Evolutionary conservation across 2,329 filamentous ascomycete species (phyloP).

Genomic region (Pseudogymnoascus sp.): DNA sequence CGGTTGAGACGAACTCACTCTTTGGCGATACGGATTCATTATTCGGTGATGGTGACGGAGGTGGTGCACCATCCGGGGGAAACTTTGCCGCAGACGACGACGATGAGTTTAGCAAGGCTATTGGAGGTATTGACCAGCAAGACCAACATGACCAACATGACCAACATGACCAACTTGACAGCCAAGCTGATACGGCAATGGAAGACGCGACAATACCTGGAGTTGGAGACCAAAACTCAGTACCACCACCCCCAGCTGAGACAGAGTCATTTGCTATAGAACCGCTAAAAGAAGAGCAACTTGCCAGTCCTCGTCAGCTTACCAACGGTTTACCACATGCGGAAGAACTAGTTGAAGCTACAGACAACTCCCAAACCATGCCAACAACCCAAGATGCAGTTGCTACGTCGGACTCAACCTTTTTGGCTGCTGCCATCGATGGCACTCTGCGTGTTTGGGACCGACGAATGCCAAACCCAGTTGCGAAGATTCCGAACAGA

Average conservation of each 20-base stretch:
- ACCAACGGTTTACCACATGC: conserved; percentile 43
- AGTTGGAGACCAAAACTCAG: not conserved
- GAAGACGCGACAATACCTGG: conserved; percentile 11
- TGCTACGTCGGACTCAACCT: conserved; percentile 66
- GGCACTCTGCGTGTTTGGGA: conserved; percentile 93
- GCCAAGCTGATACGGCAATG: conserved; percentile 16
- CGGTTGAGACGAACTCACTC: conserved; percentile 62
- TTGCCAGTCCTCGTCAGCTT: not conserved
- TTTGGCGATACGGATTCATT: conserved; percentile 73
- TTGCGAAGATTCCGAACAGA: conserved; percentile 69
- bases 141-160: conserved; percentile 15
- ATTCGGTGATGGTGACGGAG: conserved; percentile 70
- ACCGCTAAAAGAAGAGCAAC: not conserved
- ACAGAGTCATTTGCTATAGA: not conserved
- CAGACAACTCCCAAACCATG: conserved; percentile 19
- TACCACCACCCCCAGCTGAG: conserved; percentile 13
- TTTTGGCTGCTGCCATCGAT: conserved; percentile 82
- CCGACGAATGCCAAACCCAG: conserved; percentile 62
- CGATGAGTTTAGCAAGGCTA: conserved; percentile 68
- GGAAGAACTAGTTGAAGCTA: conserved; percentile 32
- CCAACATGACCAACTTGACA: conserved; percentile 13
- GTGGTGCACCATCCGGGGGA: conserved; percentile 44
- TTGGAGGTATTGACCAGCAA: conserved; percentile 40
- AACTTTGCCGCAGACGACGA: conserved; percentile 75
- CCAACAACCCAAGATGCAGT: conserved; percentile 42